Evolutionary conservation across 2,329 filamentous ascomycete species (phyloP).

Genomic region (Corinectria fuckeliana): DNA sequence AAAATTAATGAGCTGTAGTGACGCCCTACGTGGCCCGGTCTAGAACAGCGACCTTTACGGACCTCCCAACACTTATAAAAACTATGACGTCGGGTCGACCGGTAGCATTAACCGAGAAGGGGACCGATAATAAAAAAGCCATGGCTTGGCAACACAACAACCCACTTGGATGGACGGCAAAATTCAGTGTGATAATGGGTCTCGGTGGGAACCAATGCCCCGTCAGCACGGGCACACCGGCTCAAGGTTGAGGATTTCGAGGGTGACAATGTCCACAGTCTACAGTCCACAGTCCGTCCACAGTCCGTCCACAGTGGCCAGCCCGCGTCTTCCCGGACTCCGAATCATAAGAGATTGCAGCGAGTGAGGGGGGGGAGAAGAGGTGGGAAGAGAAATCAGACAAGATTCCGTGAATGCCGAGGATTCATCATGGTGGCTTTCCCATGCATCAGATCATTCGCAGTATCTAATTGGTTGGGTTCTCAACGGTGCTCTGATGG

Average conservation of each 20-base stretch:
- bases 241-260: not conserved
- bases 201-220: slow-evolving; percentile 14
- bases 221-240: slow-evolving; percentile 5
- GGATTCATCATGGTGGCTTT: slow-evolving; percentile 10
- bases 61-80: not conserved
- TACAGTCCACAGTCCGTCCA: not conserved
- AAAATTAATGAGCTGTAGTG: not conserved
- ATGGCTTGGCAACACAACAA: not conserved
- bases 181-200: not conserved
- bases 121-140: not conserved
- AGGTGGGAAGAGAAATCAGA: slow-evolving; percentile 3
- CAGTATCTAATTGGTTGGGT: not conserved
- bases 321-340: slow-evolving; percentile 2
- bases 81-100: slow-evolving; percentile 16
- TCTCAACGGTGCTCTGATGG: slow-evolving; percentile 3
- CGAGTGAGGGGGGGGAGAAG: not conserved
- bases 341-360: not conserved
- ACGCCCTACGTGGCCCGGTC: not conserved
- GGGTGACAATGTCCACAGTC: not conserved
- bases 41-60: not conserved
- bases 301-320: not conserved
- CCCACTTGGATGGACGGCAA: slow-evolving; percentile 1
- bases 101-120: not conserved
- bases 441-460: slow-evolving; percentile 17
- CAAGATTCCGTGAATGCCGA: slow-evolving; percentile 1